Percentiles rank a stretch among this genome's conserved stretches.
Conservation (phyloP, 495 filamentous ascomycete species). For the Tirmania nivea region DNA sequence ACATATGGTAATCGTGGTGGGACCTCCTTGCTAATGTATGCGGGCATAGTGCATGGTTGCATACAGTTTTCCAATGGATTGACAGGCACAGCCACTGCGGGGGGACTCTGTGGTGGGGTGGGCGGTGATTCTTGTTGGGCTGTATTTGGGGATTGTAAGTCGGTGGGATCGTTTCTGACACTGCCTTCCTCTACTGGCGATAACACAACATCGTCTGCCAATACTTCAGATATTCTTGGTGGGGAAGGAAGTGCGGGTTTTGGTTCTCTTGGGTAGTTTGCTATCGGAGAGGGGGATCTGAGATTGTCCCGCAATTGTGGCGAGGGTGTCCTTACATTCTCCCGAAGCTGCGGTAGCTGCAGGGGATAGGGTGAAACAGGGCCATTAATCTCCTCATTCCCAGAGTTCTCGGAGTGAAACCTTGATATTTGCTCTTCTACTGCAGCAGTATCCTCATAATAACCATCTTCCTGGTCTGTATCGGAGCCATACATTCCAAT, state of each 20-base stretch:
- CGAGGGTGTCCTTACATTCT: background rate
- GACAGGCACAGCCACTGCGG: background rate
- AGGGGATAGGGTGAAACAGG: slow-evolving; percentile 13
- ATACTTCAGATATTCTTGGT: slow-evolving; percentile 18
- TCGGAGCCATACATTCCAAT: slow-evolving; percentile 58
- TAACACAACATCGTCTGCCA: slow-evolving; percentile 18
- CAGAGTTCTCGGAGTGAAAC: background rate
- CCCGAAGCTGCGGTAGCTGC: background rate
- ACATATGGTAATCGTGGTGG: background rate
- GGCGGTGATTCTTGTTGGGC: slow-evolving; percentile 12
- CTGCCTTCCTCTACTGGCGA: slow-evolving; percentile 1
- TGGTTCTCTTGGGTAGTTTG: slow-evolving; percentile 6
- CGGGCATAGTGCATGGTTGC: background rate
- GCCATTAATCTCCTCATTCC: slow-evolving; percentile 4
- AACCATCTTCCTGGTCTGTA: slow-evolving; percentile 45
- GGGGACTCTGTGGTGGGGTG: slow-evolving; percentile 1
- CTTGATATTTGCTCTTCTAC: slow-evolving; percentile 14
- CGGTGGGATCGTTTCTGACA: slow-evolving; percentile 1
- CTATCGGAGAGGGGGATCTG: background rate
- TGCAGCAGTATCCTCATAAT: slow-evolving; percentile 22
- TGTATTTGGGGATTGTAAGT: slow-evolving; percentile 9
- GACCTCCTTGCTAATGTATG: background rate
- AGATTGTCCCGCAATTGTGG: background rate
- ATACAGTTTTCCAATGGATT: background rate
- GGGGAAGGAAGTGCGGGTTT: slow-evolving; percentile 17